Percentiles rank a stretch among this genome's conserved stretches.
Conservation (phyloP, 192 early-diverging fungal genomes). For the Rhizophagus clarus region DNA sequence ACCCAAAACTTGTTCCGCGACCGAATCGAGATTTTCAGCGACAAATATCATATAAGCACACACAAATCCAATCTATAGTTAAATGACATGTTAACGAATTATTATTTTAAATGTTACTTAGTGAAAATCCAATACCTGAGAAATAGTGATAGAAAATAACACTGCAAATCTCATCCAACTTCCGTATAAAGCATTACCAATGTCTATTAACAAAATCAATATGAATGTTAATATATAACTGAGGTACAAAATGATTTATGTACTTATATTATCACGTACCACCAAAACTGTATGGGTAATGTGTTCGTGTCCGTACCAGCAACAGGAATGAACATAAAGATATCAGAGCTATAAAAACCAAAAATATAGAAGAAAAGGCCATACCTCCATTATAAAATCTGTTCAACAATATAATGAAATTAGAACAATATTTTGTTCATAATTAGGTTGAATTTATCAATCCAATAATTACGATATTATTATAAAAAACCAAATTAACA, state of each 20-base stretch:
- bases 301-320: slow-evolving; percentile 66
- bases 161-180: slow-evolving; percentile 66
- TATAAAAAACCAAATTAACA: background rate
- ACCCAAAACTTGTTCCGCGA: slow-evolving; percentile 38
- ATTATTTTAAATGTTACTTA: background rate
- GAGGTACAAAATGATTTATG: background rate
- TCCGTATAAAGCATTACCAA: slow-evolving; percentile 68
- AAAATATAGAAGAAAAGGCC: slow-evolving; percentile 63
- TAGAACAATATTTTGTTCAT: background rate
- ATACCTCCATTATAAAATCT: slow-evolving; percentile 81
- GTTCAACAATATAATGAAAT: background rate
- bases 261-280: slow-evolving; percentile 44
- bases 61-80: slow-evolving; percentile 54
- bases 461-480: background rate
- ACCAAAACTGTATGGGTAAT: slow-evolving; percentile 74
- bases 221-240: background rate
- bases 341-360: slow-evolving; percentile 69
- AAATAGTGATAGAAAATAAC: slow-evolving; percentile 69
- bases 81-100: background rate
- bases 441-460: background rate
- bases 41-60: slow-evolving; percentile 70
- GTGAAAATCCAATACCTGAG: slow-evolving; percentile 53
- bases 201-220: slow-evolving; percentile 28
- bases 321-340: slow-evolving; percentile 73
- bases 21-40: slow-evolving; percentile 54